Conservation (phyloP, 768 basidiomycete species). For the Ramaria rubella region DNA sequence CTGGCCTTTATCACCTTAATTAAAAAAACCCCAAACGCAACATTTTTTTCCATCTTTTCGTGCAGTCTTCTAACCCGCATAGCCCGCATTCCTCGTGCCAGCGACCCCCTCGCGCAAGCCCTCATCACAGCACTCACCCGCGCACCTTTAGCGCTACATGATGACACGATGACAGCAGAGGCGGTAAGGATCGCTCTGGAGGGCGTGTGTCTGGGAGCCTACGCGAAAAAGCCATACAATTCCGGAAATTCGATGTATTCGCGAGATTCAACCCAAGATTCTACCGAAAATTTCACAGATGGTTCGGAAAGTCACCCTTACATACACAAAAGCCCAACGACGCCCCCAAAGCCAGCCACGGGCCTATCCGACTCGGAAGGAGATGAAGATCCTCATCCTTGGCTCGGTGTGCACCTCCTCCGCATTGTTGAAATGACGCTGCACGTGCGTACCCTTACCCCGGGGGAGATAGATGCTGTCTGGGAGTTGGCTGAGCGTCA, state of each 20-base stretch:
- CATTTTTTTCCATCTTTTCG: not conserved
- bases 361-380: too few relatives aligned
- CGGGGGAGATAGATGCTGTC: not conserved
- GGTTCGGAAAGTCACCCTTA: too few relatives aligned
- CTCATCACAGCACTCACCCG: slow-evolving; percentile 1
- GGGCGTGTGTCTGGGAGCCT: too few relatives aligned
- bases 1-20: not conserved
- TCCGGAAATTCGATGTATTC: too few relatives aligned
- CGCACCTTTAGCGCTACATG: not conserved
- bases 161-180: too few relatives aligned
- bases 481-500: not conserved
- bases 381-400: too few relatives aligned
- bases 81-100: not conserved
- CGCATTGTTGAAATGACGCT: slow-evolving; percentile 3
- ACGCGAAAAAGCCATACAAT: too few relatives aligned
- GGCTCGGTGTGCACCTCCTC: slow-evolving; percentile 1
- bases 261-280: too few relatives aligned
- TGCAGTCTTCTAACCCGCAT: not conserved
- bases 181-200: too few relatives aligned
- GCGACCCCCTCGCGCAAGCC: not conserved
- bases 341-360: not conserved
- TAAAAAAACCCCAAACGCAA: not conserved
- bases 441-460: not conserved
- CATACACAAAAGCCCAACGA: not conserved
- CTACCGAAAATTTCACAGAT: too few relatives aligned